Base-by-base conservation (phyloP, 2,329 filamentous ascomycete species). In the Trichoderma oligosporum region DNA sequence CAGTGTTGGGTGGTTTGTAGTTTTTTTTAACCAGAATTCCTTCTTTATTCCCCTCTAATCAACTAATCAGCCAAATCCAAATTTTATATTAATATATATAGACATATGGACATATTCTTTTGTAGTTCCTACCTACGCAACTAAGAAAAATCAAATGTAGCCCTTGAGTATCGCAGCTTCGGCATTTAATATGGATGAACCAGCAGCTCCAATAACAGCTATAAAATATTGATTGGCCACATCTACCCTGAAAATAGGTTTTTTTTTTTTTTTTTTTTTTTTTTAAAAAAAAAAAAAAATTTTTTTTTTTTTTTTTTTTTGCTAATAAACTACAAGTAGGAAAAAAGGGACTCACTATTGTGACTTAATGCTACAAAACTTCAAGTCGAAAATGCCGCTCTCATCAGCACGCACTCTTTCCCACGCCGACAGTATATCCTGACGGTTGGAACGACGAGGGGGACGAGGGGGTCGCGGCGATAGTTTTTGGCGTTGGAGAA, bases 401-500 rank as follows among this genome's bases (percentile, higher is more conserved):
- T 90, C 88, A 66, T 96, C 92, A 71, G 93, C 86, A 45, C 94
- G 79, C 25, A 97, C 83, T 24, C 93, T 83, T n/a, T 7, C 93
- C 93, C 18, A 97, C 92, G 66, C 88, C 94, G 36, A 97, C 90
- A 3, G 92, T 89, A 70, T 97, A 97, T 0, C 94, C 93, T 97
- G 72, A 97, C 92, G 18, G 91, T 96, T 1, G 94, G 94, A 7
- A 97, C 92, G 62, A 97, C 89, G 68, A 97, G 85, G 9, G 94
- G 94, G 2, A 97, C 91, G 47, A 93, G 79, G 18, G 91, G 91
- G 71, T 96, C 87, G 70, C 87, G 87, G 66, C 94, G 88, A 81
- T 96, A 91, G 82, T 97, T 97, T 76, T 97, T 97, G 51, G 94
- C 92, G 74, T 97, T 99, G 67, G 91, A 96, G 79, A 99, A 97